Base-by-base conservation (phyloP, 352 stramenopile genomes). In the Phytophthora constricta region DNA sequence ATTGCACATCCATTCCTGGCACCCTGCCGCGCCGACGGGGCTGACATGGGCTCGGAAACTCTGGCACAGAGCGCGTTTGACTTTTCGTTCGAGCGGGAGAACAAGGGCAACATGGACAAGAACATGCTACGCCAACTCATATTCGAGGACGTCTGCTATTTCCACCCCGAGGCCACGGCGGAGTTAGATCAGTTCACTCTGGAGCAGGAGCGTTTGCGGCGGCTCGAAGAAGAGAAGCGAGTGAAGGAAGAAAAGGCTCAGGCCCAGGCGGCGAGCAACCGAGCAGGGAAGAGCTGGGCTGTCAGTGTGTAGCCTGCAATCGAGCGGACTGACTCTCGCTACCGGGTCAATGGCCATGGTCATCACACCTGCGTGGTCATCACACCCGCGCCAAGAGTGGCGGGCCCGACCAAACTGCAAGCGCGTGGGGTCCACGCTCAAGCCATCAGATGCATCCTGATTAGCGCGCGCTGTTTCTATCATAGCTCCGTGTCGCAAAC, bases 61-160 rank as follows among this genome's bases (percentile, higher is more conserved):
- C 33, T 81, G 13, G 86, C 83, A 1, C 51, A 66, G 5, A 62
- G 63, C 37, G 58, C 79, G 2, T 95, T 96, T 49, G 84, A 92
- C 62, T 96, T 96, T 74, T 86, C 88, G 1, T 96, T 96, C 54
- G 89, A 96, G 59, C 67, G 77, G 8, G 78, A 90, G 39, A 69
- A 72, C 54, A 77, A 79, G 46, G 76, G 83, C 54, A 77, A 74
- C 7, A 76, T 93, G 58, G 84, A 93, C 72, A 93, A 92, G 72
- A 82, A 89, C 52, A 82, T 81, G n/a, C 70, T 95, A 33, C 83
- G 86, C 20, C 74, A 81, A 0, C 82, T 95, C 42, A 93, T 95
- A 47, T 93, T 95, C 63, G 83, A 95, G 51, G 87, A 95, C 41
- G 74, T 95, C n/a, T 95, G 87, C 48, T 70, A 91, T 46, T 95